phyloP scores from a whole-genome alignment of 352 stramenopile genomes.

The Aphanomyces astaci region DNA sequence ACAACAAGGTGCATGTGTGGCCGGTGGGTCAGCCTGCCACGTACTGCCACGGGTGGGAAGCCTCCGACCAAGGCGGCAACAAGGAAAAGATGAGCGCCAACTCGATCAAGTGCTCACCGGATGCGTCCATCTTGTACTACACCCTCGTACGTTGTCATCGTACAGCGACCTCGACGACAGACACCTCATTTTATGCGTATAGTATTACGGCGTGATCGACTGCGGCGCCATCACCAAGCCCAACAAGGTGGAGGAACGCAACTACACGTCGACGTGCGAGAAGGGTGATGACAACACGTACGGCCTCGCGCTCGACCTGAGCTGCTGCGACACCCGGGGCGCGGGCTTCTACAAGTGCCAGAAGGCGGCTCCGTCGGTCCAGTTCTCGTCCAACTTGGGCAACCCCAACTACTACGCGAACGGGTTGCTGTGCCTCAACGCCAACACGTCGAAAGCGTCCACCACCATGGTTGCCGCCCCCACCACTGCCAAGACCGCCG shows the following conservation, averaged over 20 bases:
- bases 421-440: slow-evolving; percentile 2
- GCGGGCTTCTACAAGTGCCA: slow-evolving; percentile 12
- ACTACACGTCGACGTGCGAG: slow-evolving; percentile 11
- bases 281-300: slow-evolving; percentile 5
- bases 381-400: neutral
- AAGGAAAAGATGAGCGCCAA: slow-evolving; percentile 7
- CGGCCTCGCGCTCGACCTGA: neutral
- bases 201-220: slow-evolving; percentile 10
- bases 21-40: slow-evolving; percentile 4
- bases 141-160: neutral
- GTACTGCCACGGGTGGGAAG: slow-evolving; percentile 22
- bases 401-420: slow-evolving; percentile 7
- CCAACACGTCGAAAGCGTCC: neutral
- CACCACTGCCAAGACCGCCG: neutral
- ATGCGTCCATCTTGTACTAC: slow-evolving; percentile 17
- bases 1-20: slow-evolving; percentile 3
- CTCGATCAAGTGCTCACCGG: neutral
- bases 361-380: neutral
- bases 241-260: slow-evolving; percentile 9
- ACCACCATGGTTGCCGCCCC: neutral
- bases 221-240: slow-evolving; percentile 2
- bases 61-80: slow-evolving; percentile 12
- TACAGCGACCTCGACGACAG: neutral
- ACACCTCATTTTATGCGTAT: neutral
- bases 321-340: slow-evolving; percentile 14